A percentile compares a stretch with the other conserved stretches of the same genome.
Conservation (phyloP, 2,329 filamentous ascomycete species). For the Epichloe uncinata region DNA sequence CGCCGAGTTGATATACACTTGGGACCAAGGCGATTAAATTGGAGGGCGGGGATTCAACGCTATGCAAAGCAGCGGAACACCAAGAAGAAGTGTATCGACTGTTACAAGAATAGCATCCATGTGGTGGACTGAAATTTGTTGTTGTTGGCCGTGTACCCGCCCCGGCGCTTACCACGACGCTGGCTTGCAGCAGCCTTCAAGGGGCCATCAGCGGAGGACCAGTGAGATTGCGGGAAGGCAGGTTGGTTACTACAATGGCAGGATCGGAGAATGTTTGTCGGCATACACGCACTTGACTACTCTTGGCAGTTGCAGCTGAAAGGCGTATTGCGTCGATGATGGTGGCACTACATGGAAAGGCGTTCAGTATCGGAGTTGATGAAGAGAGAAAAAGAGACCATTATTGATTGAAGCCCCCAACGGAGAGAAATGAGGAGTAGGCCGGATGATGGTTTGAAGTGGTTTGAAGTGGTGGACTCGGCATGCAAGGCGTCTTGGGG, state of each 20-base stretch:
- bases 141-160: slow-evolving; percentile 11
- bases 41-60: not conserved
- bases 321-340: no score
- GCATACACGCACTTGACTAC: no score
- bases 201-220: not conserved
- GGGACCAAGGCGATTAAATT: not conserved
- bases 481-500: no score
- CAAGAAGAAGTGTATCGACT: not conserved
- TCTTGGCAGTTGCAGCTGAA: no score
- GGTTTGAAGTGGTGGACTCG: no score
- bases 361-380: no score
- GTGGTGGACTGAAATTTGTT: not conserved
- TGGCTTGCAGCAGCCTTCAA: slow-evolving; percentile 9
- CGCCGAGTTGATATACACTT: slow-evolving; percentile 6
- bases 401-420: no score
- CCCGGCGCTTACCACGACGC: slow-evolving; percentile 12
- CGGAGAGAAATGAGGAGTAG: no score
- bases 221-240: not conserved
- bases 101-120: slow-evolving; percentile 9
- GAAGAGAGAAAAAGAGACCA: no score
- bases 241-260: not conserved
- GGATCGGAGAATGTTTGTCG: not conserved
- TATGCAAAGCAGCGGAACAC: not conserved
- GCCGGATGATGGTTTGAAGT: no score
- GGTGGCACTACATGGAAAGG: no score